Percentiles rank a stretch among this genome's conserved stretches.
Conservation (phyloP, 805 yeast genomes). For the Cyberlindnera lachancei region DNA sequence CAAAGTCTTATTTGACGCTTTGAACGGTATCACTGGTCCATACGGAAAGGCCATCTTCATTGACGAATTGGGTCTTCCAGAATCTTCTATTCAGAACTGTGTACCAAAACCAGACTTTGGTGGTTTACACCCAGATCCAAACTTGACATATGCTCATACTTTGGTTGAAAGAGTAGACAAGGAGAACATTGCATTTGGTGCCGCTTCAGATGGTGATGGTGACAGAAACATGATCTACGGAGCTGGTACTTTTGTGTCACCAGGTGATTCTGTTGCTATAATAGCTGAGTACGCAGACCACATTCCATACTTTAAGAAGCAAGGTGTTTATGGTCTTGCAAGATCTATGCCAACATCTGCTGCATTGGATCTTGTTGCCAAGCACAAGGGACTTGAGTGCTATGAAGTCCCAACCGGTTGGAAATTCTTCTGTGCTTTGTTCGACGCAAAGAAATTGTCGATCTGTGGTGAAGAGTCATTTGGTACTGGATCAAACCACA, state of each 20-base stretch:
- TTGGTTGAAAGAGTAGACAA: slow-evolving; percentile 81
- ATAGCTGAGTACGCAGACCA: slow-evolving; percentile 88
- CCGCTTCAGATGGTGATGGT: slow-evolving; percentile 99
- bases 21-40: slow-evolving; percentile 96
- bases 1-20: slow-evolving; percentile 76
- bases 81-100: slow-evolving; percentile 67
- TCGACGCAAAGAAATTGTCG: slow-evolving; percentile 86
- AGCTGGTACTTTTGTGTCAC: slow-evolving; percentile 88
- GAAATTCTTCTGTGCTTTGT: slow-evolving; percentile 95
- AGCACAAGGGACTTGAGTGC: slow-evolving; percentile 58
- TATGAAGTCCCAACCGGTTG: slow-evolving; percentile 99
- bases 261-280: slow-evolving; percentile 97
- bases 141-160: slow-evolving; percentile 86
- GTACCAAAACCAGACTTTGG: slow-evolving; percentile 87
- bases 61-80: slow-evolving; percentile 75
- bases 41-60: slow-evolving; percentile 81
- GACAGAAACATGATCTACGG: slow-evolving; percentile 99
- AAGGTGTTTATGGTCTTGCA: slow-evolving; percentile 88
- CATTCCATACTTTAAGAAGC: slow-evolving; percentile 85
- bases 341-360: slow-evolving; percentile 97
- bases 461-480: slow-evolving; percentile 98
- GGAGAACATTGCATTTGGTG: slow-evolving; percentile 84
- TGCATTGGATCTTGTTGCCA: slow-evolving; percentile 89
- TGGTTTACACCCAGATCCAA: slow-evolving; percentile 97
- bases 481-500: slow-evolving; percentile 96